Percentiles rank a stretch among this genome's conserved stretches.
Conservation (phyloP, 139 green algal genomes). For the Desmodesmus armatus region DNA sequence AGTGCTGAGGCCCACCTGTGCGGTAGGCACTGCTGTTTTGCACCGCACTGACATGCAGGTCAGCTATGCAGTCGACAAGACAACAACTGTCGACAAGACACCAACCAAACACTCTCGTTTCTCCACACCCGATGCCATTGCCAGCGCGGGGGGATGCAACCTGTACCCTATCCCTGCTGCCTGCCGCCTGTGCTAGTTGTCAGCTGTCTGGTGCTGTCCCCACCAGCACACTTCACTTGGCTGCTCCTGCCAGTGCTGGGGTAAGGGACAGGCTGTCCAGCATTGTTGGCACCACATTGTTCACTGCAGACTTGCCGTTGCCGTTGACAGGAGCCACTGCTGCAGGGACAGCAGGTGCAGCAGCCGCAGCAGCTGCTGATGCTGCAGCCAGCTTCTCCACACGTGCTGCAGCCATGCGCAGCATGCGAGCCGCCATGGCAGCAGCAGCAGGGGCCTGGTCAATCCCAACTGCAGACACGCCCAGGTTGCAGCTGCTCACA, state of each 20-base stretch:
- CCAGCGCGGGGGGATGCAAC: neutral
- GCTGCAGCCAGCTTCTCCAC: slow-evolving; percentile 14
- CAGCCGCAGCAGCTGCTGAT: neutral
- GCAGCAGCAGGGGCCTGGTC: slow-evolving; percentile 69
- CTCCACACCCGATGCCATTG: too few species aligned
- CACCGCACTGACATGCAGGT: too few species aligned
- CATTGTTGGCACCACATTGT: slow-evolving; percentile 5
- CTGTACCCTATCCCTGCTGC: neutral
- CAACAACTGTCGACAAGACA: too few species aligned
- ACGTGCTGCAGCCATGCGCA: slow-evolving; percentile 60
- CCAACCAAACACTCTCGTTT: too few species aligned
- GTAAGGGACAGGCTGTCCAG: neutral
- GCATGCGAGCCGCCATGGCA: slow-evolving; percentile 74
- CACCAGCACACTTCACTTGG: neutral
- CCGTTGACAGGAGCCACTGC: neutral
- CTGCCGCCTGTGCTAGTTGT: too few species aligned
- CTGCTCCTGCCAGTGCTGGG: neutral
- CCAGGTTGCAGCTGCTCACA: slow-evolving; percentile 68
- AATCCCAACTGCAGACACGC: slow-evolving; percentile 85
- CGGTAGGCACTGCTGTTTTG: too few species aligned
- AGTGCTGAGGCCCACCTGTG: too few species aligned
- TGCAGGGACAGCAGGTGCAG: neutral
- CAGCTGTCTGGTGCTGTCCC: neutral
- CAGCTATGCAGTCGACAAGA: too few species aligned
- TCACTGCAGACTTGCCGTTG: neutral